Base-by-base conservation (phyloP, 2,329 filamentous ascomycete genomes). In the Epichloe sylvatica region DNA sequence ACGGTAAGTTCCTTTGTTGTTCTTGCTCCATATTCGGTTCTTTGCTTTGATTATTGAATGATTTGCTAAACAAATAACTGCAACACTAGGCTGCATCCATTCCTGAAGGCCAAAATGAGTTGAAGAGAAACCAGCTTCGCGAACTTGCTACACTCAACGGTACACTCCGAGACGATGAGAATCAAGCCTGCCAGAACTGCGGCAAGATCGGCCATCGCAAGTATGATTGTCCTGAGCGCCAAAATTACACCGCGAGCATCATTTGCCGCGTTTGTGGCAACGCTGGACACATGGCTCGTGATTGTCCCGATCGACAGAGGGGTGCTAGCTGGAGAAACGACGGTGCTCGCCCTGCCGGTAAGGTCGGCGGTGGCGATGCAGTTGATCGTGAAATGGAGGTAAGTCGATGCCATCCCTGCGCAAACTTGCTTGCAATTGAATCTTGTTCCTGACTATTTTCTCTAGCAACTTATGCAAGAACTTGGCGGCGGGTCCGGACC, bases 141-240 rank as follows among this genome's bases (percentile, higher is more conserved):
- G 92, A 98, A 68, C 86, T 98, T 56, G 92, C 92, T 41, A 89
- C 92, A 25, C 84, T 98, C 60, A 98, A 98, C 80, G 92, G 92
- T 79, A 98, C 92, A 8, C 83, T 98, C 19, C 91, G 92, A 73
- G 92, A 98, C 64, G 92, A 98, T 62, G 92, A 98, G 67, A 98
- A 98, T 69, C 92, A 98, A 67, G 92, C 92, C 57, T 98, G 92
- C 71, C 92, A 98, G 73, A 98, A 98, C 74, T 98, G 87, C 69
- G 92, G 92, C 60, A 89, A 97, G 76, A 98, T 98, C 56, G 92
- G 92, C 53, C 92, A 98, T 69, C 84, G 92, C 70, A 98, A 98
- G 71, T 97, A 96, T 67, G 92, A 98, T 65, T 98, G 92, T 60
- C 92, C 92, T 13, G 88, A 98, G 71, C 87, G 92, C 67, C 87